phyloP scores from a whole-genome alignment of 2,329 filamentous ascomycete genomes.

The Eurotiales sp. region DNA sequence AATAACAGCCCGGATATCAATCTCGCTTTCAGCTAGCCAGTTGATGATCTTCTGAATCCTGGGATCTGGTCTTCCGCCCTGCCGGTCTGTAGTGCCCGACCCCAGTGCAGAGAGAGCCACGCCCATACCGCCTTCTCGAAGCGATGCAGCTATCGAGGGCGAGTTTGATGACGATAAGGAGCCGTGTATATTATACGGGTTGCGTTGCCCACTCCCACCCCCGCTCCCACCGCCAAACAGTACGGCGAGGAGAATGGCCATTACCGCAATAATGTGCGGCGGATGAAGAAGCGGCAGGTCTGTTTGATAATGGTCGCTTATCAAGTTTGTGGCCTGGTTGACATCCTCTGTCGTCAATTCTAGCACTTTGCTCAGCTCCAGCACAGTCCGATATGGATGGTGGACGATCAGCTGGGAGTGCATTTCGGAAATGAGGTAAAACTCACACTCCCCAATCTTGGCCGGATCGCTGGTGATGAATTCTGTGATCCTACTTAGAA shows the following conservation, averaged over 20 bases:
- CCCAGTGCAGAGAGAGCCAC: slow-evolving; percentile 32
- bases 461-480: slow-evolving; percentile 71
- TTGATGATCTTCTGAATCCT: slow-evolving; percentile 63
- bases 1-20: slow-evolving; percentile 80
- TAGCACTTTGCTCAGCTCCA: slow-evolving; percentile 66
- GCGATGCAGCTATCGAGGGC: slow-evolving; percentile 29
- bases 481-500: slow-evolving; percentile 44
- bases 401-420: slow-evolving; percentile 84
- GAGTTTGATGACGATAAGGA: slow-evolving; percentile 21
- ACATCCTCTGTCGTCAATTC: slow-evolving; percentile 73
- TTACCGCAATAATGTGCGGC: slow-evolving; percentile 85
- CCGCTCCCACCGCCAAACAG: slow-evolving; percentile 67
- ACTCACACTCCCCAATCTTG: slow-evolving; percentile 90
- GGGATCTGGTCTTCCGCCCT: slow-evolving; percentile 25
- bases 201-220: slow-evolving; percentile 28
- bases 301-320: slow-evolving; percentile 91
- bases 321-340: slow-evolving; percentile 71
- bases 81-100: slow-evolving; percentile 20
- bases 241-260: slow-evolving; percentile 78
- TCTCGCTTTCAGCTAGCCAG: slow-evolving; percentile 81
- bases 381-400: slow-evolving; percentile 81
- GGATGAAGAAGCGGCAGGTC: slow-evolving; percentile 82
- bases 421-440: slow-evolving; percentile 87
- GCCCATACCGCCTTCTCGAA: slow-evolving; percentile 34
- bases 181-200: slow-evolving; percentile 24